These are phyloP conservation scores for Penicillium sp. DNA, from an alignment of 2,329 filamentous ascomycete species.

Conservation along the genomic window DNA sequence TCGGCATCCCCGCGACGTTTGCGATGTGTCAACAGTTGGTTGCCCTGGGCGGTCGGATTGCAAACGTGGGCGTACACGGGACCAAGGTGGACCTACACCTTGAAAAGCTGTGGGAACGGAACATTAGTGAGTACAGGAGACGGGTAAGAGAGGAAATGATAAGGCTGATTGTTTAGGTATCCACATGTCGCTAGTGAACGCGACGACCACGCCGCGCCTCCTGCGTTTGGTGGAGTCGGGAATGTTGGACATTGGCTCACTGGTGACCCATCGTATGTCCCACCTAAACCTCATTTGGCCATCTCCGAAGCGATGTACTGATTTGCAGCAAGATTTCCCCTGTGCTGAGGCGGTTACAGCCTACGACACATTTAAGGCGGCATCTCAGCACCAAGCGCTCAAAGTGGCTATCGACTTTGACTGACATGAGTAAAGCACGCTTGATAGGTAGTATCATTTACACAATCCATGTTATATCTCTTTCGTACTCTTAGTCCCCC, in stretches of 20 bases:
- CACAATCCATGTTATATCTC: background rate
- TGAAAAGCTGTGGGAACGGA: slow-evolving; percentile 53
- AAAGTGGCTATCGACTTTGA: slow-evolving; percentile 25
- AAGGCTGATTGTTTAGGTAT: slow-evolving; percentile 14
- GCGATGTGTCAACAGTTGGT: slow-evolving; percentile 52
- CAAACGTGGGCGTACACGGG: slow-evolving; percentile 58
- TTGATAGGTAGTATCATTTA: background rate
- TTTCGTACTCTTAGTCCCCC: background rate
- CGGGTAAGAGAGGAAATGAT: background rate
- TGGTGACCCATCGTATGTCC: slow-evolving; percentile 23
- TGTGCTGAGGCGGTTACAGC: slow-evolving; percentile 10
- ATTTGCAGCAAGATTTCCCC: slow-evolving; percentile 13
- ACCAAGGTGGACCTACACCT: slow-evolving; percentile 51
- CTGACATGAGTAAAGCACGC: background rate
- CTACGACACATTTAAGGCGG: slow-evolving; percentile 18
- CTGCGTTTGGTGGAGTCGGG: slow-evolving; percentile 16
- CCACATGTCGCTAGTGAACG: slow-evolving; percentile 24
- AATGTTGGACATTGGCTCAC: slow-evolving; percentile 11
- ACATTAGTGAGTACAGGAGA: slow-evolving; percentile 44
- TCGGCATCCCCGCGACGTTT: slow-evolving; percentile 53
- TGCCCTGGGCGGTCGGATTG: slow-evolving; percentile 51
- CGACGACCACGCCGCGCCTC: slow-evolving; percentile 16
- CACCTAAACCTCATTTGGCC: background rate
- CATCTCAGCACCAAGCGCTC: slow-evolving; percentile 15
- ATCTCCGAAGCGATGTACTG: background rate